Base-by-base conservation (phyloP, 805 yeast genomes). In the Maudiozyma bulderi region DNA sequence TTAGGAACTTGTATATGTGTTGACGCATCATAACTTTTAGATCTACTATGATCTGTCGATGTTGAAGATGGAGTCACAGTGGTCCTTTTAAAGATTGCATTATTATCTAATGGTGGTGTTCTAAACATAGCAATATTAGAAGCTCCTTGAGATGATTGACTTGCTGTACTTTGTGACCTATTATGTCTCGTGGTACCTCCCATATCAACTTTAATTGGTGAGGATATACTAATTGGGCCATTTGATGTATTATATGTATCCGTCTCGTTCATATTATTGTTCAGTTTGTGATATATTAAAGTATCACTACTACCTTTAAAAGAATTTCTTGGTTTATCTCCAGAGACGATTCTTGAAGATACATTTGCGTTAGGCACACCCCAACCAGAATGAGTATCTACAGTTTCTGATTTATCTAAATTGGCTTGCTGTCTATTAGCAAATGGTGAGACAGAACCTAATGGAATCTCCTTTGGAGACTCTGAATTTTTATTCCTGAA, bases 321-420 rank as follows among this genome's bases (percentile, higher is more conserved):
- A n/a, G 47, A 8, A 35, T 35, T 38, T 8, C 15, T 15, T 32
- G 40, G 31, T 29, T 44, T 44, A 6, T 44, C 40, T 29, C 20
- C 5, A 11, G 14, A 32, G 29, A 20, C 34, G 20, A 44, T 15
- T 35, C 15, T 47, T 20, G 26, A n/a, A 20, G 26, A 56, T 37
- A 5, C 14, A 11, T 8, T 46, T 5, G 11, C 10, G 2, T 40
- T 28, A 10, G 31, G 30, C 2, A 63, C 67, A 35, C 68, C 68
- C 68, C 68, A 64, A 13, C 68, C 68, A 3, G 68, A 60, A 52
- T 63, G 65, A 0, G 68, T 63, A 48, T 63, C 67, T 11, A 53
- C 9, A 51, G n/a, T 11, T 8, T 33, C 26, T 20, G 26, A 20
- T 20, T 20, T 20, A 20, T 20, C 26, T 20, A 4, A 20, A 20